phyloP scores from a whole-genome alignment of 257 asterid species.

The Penstemon davidsonii region DNA sequence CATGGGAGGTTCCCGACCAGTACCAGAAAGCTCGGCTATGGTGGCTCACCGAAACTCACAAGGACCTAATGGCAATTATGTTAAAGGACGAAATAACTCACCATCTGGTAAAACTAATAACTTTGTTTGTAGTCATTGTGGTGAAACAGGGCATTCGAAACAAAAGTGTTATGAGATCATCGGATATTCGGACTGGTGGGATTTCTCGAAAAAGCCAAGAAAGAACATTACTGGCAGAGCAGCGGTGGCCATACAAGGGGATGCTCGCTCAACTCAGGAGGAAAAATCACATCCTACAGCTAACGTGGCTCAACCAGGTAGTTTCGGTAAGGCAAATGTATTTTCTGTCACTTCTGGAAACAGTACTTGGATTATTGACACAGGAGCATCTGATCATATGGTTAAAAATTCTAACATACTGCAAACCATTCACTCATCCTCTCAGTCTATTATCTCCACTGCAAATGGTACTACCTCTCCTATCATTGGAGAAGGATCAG shows the following conservation, averaged over 20 bases:
- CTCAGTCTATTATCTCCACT: not conserved
- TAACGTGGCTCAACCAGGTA: too few relatives aligned
- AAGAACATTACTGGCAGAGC: slow-evolving; percentile 12
- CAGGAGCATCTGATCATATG: too few relatives aligned
- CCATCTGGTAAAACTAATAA: not conserved
- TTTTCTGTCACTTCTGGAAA: too few relatives aligned
- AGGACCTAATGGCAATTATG: too few relatives aligned
- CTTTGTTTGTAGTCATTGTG: not conserved
- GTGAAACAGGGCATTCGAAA: slow-evolving; percentile 10
- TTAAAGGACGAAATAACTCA: too few relatives aligned
- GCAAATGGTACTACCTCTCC: not conserved
- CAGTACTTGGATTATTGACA: too few relatives aligned
- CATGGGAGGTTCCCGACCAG: not conserved
- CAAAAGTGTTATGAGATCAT: slow-evolving; percentile 2
- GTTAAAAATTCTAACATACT: too few relatives aligned
- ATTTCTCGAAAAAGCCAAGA: slow-evolving; percentile 11
- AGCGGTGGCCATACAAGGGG: not conserved
- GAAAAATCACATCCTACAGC: not conserved
- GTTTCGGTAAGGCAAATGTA: too few relatives aligned
- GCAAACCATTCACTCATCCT: too few relatives aligned
- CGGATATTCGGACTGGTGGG: slow-evolving; percentile 23
- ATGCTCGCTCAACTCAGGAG: not conserved
- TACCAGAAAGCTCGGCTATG: too few relatives aligned
- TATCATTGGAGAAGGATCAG: too few relatives aligned
- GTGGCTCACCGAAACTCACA: too few relatives aligned